Evolutionary conservation across 345 rosid genomes (phyloP).

Genomic region (Mangifera indica): DNA sequence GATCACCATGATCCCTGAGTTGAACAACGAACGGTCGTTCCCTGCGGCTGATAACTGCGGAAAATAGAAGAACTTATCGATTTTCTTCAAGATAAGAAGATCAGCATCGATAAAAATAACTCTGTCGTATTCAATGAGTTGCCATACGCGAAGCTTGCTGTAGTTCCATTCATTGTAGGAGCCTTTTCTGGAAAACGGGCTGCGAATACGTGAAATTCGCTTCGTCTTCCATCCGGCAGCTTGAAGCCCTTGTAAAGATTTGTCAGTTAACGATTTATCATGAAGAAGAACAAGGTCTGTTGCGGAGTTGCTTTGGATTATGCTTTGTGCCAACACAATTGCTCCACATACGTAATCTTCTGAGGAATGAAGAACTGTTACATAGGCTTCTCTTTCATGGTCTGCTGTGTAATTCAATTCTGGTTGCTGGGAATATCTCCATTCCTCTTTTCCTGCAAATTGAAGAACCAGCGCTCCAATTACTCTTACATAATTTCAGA

Average conservation of each 20-base stretch:
- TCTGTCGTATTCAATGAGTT: too few species aligned
- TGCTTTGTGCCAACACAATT: conserved; percentile 79
- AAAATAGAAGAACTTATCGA: conserved; percentile 53
- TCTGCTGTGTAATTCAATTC: too few species aligned
- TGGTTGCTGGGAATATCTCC: too few species aligned
- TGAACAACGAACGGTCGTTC: conserved; percentile 48
- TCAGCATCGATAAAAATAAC: conserved; percentile 84
- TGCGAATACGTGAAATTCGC: conserved; percentile 51
- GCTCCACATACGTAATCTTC: too few species aligned
- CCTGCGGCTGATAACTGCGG: conserved; percentile 66
- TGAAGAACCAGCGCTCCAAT: too few species aligned
- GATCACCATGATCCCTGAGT: conserved; percentile 81
- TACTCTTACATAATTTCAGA: too few species aligned
- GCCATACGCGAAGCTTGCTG: conserved; percentile 84
- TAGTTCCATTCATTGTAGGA: conserved; percentile 92
- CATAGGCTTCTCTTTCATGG: too few species aligned
- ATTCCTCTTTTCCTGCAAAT: too few species aligned
- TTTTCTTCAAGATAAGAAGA: conserved; percentile 47
- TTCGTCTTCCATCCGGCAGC: conserved; percentile 65
- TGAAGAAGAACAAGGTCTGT: conserved; percentile 68
- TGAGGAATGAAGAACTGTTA: too few species aligned
- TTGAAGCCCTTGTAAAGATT: conserved; percentile 46
- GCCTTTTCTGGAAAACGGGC: conserved; percentile 48
- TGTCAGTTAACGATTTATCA: conserved; percentile 43
- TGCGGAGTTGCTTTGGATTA: conserved; percentile 46